Conservation (phyloP, 371 early-diverging fungal genomes). For the Lichtheimia ornata region DNA sequence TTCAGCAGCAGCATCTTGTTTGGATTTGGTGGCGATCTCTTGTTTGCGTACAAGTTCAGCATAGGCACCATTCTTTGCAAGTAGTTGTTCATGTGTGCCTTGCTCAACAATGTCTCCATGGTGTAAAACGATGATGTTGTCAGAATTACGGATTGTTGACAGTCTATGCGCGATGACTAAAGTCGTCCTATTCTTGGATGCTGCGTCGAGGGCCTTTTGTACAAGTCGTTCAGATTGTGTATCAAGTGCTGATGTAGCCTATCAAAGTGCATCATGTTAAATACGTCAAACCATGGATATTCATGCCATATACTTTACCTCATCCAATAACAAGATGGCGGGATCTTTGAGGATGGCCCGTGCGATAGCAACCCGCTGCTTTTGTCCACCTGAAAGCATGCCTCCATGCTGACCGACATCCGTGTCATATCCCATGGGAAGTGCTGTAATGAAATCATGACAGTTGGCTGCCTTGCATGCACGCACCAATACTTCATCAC, state of each 20-base stretch:
- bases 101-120: constrained; percentile 69
- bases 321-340: constrained; percentile 63
- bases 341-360: constrained; percentile 79
- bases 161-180: constrained; percentile 88
- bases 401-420: constrained; percentile 65
- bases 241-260: constrained; percentile 72
- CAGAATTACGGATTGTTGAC: constrained; percentile 73
- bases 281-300: constrained; percentile 32
- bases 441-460: constrained; percentile 70
- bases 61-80: constrained; percentile 42
- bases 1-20: constrained; percentile 8
- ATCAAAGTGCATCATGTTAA: constrained; percentile 21
- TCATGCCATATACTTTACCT: constrained; percentile 15
- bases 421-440: constrained; percentile 78
- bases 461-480: constrained; percentile 72
- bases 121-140: constrained; percentile 80
- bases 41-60: constrained; percentile 51
- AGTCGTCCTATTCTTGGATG: constrained; percentile 73
- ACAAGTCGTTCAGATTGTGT: constrained; percentile 81
- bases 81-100: constrained; percentile 64
- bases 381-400: constrained; percentile 79
- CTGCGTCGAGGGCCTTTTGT: constrained; percentile 71
- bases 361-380: constrained; percentile 73
- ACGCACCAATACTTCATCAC: constrained; percentile 38
- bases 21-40: constrained; percentile 26